Percentiles rank a stretch among this genome's conserved stretches.
Conservation (phyloP, 1,139 yeast species). For the Lizanozyma gosingica region DNA sequence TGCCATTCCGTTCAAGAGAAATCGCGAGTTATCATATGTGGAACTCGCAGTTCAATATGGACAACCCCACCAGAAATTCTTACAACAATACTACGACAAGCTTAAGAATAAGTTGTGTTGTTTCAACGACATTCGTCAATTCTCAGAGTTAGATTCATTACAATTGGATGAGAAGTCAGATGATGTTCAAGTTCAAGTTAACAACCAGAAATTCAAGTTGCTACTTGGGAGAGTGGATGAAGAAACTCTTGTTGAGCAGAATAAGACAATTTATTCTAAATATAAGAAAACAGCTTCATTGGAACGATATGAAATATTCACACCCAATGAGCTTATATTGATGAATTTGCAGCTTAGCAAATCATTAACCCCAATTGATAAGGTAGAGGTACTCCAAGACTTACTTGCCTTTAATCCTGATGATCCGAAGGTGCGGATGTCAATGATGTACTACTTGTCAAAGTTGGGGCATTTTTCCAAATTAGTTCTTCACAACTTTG, state of each 20-base stretch:
- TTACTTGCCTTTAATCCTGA: neutral
- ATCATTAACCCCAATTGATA: neutral
- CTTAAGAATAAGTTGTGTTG: neutral
- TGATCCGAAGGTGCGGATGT: neutral
- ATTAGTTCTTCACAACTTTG: neutral
- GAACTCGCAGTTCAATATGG: neutral
- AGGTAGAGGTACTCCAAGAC: neutral
- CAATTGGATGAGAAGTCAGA: neutral
- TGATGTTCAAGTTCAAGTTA: neutral
- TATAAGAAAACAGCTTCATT: neutral
- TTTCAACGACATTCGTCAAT: neutral
- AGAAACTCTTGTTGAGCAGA: neutral
- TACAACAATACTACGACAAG: neutral
- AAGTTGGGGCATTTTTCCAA: neutral
- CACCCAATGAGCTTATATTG: neutral
- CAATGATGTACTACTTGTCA: neutral
- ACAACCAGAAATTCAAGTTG: neutral
- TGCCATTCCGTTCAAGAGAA: neutral
- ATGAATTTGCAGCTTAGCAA: neutral
- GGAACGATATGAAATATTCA: neutral
- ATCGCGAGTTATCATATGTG: neutral
- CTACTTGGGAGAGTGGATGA: neutral
- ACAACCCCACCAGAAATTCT: neutral
- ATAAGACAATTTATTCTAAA: neutral
- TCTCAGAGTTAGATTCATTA: neutral